These are phyloP conservation scores for Delitschia confertaspora DNA, from an alignment of 495 filamentous ascomycete species.

Conservation along the genomic window DNA sequence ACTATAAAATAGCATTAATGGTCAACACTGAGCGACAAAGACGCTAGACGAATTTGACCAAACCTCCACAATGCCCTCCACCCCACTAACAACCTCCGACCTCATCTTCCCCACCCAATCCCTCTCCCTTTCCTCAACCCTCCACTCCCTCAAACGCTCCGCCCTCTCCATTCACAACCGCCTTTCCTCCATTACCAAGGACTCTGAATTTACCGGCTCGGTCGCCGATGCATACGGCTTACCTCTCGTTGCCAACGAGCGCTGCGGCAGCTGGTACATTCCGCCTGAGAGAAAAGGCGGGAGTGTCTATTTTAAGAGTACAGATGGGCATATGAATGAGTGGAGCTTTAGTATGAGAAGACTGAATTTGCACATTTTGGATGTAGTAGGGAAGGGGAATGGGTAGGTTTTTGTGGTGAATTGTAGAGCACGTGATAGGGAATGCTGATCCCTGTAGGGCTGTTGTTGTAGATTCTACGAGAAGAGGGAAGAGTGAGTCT, in stretches of 20 bases:
- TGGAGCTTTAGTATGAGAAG: slow-evolving; percentile 82
- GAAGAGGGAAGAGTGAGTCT: slow-evolving; percentile 66
- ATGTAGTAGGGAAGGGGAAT: slow-evolving; percentile 48
- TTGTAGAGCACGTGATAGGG: slow-evolving; percentile 9
- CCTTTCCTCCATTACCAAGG: slow-evolving; percentile 45
- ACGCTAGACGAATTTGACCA: too few species aligned
- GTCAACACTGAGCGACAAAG: too few species aligned
- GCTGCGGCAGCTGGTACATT: slow-evolving; percentile 96
- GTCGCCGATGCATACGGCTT: slow-evolving; percentile 40
- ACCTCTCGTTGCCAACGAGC: slow-evolving; percentile 87
- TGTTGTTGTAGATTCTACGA: slow-evolving; percentile 91
- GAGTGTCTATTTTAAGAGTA: slow-evolving; percentile 93
- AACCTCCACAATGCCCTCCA: background rate
- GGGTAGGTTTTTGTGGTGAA: slow-evolving; percentile 45
- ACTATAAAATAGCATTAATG: too few species aligned
- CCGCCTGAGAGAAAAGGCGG: slow-evolving; percentile 53
- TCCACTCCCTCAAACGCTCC: slow-evolving; percentile 55
- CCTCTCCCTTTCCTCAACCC: slow-evolving; percentile 25
- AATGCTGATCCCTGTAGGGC: slow-evolving; percentile 43
- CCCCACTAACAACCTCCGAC: slow-evolving; percentile 20
- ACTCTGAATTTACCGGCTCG: slow-evolving; percentile 31
- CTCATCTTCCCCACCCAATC: slow-evolving; percentile 31
- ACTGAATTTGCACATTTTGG: slow-evolving; percentile 73
- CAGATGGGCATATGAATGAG: slow-evolving; percentile 82
- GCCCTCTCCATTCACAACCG: slow-evolving; percentile 75